phyloP scores from a whole-genome alignment of 129 eudicot genomes.

The Arctium lappa region DNA sequence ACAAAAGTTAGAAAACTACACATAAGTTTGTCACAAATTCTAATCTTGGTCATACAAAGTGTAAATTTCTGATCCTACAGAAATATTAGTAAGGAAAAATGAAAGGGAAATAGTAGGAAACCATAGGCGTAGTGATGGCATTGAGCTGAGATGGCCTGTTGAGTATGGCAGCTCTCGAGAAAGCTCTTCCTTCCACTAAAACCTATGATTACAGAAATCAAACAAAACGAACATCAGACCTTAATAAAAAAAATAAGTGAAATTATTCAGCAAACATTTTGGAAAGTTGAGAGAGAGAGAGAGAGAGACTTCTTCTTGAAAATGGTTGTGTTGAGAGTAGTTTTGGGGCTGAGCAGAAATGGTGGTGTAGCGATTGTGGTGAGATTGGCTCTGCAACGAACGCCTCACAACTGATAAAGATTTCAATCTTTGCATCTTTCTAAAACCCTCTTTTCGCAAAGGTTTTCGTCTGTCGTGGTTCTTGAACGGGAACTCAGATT shows the following conservation, averaged over 20 bases:
- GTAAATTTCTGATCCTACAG: background rate
- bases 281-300: background rate
- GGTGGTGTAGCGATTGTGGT: constrained; percentile 27
- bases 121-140: constrained; percentile 77
- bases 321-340: constrained; percentile 16
- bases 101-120: constrained; percentile 15
- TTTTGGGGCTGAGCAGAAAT: constrained; percentile 42
- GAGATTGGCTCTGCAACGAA: constrained; percentile 28
- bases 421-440: constrained; percentile 55
- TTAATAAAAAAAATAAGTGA: background rate
- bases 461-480: background rate
- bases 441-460: constrained; percentile 4
- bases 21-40: background rate
- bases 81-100: background rate
- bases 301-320: constrained; percentile 31
- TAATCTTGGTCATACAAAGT: background rate
- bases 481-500: background rate
- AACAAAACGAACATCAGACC: background rate
- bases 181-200: constrained; percentile 87
- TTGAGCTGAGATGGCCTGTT: constrained; percentile 82
- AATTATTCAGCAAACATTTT: background rate
- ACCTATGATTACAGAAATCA: constrained; percentile 41
- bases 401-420: constrained; percentile 24
- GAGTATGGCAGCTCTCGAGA: constrained; percentile 71
- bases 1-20: background rate